Base-by-base conservation (phyloP, 1,284 basidiomycete species). In the Cronartium ribicola region DNA sequence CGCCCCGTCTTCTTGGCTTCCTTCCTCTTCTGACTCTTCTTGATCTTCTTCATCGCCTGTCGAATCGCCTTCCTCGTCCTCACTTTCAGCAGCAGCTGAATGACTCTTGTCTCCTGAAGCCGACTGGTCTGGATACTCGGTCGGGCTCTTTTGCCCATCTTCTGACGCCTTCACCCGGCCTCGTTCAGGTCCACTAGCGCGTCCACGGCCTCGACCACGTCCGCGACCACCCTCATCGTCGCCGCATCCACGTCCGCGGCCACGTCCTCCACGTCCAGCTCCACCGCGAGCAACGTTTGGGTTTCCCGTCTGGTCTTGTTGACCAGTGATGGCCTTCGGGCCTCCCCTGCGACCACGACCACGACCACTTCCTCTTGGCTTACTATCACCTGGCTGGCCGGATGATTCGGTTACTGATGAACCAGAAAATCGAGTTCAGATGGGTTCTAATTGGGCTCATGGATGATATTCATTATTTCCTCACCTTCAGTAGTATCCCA, bases 31-130 rank as follows among this genome's bases (percentile, higher is more conserved):
- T 17, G 22, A 20, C 29, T 4, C n/a, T 10, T 60, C 51, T 6
- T 37, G 22, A 8, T 62, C 67, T 2, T 68, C 55, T 13, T 43
- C n/a, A 0, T 69, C 67, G 1, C 61, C 59, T 5, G 59, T 59
- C 8, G 57, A 51, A 6, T 60, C 66, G 17, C 59, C 66, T 5
- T 68, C 57, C 2, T 68, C 67, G 6, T 67, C 66, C 20, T 48
- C 55, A 57, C 55, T 57, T 29, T 22, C 55, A 57, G 20, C 8
- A 57, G 13, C 67, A 46, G 29, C 67, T 44, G 43, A 44, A n/a
- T 57, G 39, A 14, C n/a, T n/a, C 20, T 61, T 59, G 20, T 44
- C 55, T 43, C 0, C 1, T 51, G 46, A 59, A 29, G 55, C 43
- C 17, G 59, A 40, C 43, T 22, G 4, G 5, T 69, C 20, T 29